phyloP scores from a whole-genome alignment of 352 stramenopile species.

The Globisporangium middletonii region DNA sequence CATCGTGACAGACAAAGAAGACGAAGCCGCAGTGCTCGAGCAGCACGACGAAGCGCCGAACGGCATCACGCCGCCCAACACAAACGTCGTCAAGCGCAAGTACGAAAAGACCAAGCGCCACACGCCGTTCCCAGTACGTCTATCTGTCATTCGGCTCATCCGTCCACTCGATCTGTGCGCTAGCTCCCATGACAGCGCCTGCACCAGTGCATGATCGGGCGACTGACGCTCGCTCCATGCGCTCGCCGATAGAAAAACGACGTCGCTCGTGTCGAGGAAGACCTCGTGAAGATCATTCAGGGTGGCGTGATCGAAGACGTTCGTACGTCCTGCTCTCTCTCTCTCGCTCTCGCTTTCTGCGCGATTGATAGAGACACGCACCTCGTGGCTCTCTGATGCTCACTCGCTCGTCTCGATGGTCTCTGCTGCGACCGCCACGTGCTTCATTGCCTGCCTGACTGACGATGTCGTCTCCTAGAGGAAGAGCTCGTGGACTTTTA shows the following conservation, averaged over 20 bases:
- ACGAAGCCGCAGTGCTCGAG: constrained; percentile 61
- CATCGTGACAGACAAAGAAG: constrained; percentile 72
- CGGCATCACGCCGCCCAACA: constrained; percentile 80
- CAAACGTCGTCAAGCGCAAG: constrained; percentile 84
- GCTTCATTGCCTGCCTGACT: too few relatives aligned
- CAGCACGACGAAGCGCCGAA: constrained; percentile 57
- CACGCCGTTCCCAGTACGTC: constrained; percentile 65
- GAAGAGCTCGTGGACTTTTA: constrained; percentile 85
- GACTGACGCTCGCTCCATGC: not conserved
- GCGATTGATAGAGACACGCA: not conserved
- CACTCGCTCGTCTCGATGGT: not conserved
- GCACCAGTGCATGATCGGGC: too few relatives aligned
- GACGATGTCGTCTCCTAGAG: constrained; percentile 17
- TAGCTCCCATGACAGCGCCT: not conserved
- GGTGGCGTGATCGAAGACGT: constrained; percentile 72
- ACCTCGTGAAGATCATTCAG: constrained; percentile 76
- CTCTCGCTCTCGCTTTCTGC: not conserved
- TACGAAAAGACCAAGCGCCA: constrained; percentile 85
- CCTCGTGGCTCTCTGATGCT: not conserved
- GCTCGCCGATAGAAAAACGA: constrained; percentile 52
- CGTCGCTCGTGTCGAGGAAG: constrained; percentile 76
- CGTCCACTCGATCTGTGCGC: not conserved
- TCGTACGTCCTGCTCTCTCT: constrained; percentile 24
- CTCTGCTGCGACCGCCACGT: not conserved
- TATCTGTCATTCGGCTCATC: not conserved